Percentiles rank a stretch among this genome's conserved stretches.
Conservation (phyloP, 2,329 filamentous ascomycete genomes). For the Exophiala viscosa region DNA sequence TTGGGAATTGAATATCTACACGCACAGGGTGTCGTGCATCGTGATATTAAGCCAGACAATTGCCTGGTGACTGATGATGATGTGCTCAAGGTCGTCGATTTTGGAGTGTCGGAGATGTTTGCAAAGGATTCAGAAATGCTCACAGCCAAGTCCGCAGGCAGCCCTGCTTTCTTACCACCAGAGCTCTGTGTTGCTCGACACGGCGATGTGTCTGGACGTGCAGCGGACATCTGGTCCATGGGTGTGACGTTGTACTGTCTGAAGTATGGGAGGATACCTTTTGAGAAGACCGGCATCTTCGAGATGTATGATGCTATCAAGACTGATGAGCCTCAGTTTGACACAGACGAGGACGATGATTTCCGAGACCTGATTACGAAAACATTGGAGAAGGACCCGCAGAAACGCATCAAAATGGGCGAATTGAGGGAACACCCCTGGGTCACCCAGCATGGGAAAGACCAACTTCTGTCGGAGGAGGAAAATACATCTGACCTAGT, state of each 20-base stretch:
- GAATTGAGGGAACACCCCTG: constrained; percentile 81
- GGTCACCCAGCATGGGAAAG: constrained; percentile 78
- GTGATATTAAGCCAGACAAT: constrained; percentile 98
- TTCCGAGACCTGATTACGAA: constrained; percentile 71
- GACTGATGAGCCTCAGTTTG: constrained; percentile 61
- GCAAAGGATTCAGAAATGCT: constrained; percentile 83
- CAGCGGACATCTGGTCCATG: constrained; percentile 98
- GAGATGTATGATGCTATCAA: constrained; percentile 90
- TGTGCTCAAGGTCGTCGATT: constrained; percentile 95
- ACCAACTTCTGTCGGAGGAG: constrained; percentile 72
- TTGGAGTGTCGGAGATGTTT: constrained; percentile 99
- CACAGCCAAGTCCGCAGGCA: constrained; percentile 88
- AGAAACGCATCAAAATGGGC: constrained; percentile 76
- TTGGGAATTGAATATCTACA: constrained; percentile 94
- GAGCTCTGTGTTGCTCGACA: constrained; percentile 86
- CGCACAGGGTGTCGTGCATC: constrained; percentile 87
- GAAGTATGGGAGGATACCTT: constrained; percentile 82
- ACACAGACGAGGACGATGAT: constrained; percentile 59
- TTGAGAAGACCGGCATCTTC: constrained; percentile 71
- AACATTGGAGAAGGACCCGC: constrained; percentile 80
- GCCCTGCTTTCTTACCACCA: constrained; percentile 88
- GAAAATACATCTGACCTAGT: constrained; percentile 82
- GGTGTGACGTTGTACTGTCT: constrained; percentile 91
- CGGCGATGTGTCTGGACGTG: constrained; percentile 79
- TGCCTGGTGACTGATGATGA: constrained; percentile 85